phyloP scores from a whole-genome alignment of 2,329 filamentous ascomycete species.

The Sarocladium oryzae region DNA sequence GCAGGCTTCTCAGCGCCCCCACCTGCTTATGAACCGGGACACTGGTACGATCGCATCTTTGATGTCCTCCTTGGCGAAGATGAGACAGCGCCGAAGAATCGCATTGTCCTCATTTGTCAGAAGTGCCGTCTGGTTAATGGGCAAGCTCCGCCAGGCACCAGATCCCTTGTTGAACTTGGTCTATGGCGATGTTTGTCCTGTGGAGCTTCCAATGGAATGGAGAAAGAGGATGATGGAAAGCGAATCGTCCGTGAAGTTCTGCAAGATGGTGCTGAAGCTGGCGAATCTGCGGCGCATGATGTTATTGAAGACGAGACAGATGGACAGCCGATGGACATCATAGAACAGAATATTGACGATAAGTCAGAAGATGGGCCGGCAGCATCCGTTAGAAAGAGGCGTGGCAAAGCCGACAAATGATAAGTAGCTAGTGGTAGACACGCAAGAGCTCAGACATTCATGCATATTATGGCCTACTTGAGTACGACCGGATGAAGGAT shows the following conservation, averaged over 20 bases:
- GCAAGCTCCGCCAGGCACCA: conserved; percentile 84
- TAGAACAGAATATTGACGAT: conserved; percentile 8
- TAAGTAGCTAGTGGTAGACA: no score
- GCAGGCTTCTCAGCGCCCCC: conserved; percentile 11
- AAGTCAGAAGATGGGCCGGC: conserved; percentile 16
- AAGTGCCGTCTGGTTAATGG: conserved; percentile 87
- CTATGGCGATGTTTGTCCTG: conserved; percentile 88
- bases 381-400: conserved; percentile 19
- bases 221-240: conserved; percentile 68
- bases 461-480: no score
- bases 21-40: conserved; percentile 34
- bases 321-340: background rate
- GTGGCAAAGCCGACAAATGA: conserved; percentile 20
- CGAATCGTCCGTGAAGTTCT: conserved; percentile 65
- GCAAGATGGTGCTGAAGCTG: conserved; percentile 13
- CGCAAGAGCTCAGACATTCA: no score
- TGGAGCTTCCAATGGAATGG: conserved; percentile 71
- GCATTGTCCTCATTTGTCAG: conserved; percentile 78
- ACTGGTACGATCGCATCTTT: conserved; percentile 93
- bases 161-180: conserved; percentile 70
- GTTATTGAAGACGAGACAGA: background rate
- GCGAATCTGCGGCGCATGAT: conserved; percentile 1
- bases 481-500: conserved; percentile 5
- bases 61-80: conserved; percentile 92
- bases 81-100: conserved; percentile 85